phyloP scores from a whole-genome alignment of 2,329 filamentous ascomycete species.

The Aspergillus caelatus region DNA sequence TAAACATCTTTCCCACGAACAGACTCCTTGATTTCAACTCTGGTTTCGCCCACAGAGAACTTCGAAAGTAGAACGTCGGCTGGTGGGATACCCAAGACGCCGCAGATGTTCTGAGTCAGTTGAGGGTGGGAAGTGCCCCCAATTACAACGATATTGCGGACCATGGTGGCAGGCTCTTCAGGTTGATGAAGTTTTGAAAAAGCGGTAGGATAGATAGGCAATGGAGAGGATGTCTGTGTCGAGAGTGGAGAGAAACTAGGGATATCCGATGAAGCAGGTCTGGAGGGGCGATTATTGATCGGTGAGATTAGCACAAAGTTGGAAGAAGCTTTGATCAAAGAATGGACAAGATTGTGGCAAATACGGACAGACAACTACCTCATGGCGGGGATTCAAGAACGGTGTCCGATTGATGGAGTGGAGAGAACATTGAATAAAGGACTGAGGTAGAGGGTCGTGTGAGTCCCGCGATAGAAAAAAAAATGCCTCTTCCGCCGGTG shows the following conservation, averaged over 20 bases:
- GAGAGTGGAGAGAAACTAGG: constrained; percentile 28
- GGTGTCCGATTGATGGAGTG: constrained; percentile 23
- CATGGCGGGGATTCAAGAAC: constrained; percentile 34
- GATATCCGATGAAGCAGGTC: constrained; percentile 32
- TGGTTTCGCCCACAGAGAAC: constrained; percentile 92
- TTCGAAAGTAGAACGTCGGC: constrained; percentile 84
- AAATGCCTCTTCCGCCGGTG: constrained; percentile 37
- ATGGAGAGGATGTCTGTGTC: constrained; percentile 18
- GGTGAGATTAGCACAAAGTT: constrained; percentile 20
- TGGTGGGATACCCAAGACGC: constrained; percentile 81
- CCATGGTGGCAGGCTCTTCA: constrained; percentile 60
- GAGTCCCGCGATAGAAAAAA: constrained; percentile 40
- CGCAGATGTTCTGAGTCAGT: constrained; percentile 84
- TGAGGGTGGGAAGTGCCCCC: constrained; percentile 91
- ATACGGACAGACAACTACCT: constrained; percentile 33
- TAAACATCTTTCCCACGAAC: constrained; percentile 98
- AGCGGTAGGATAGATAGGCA: constrained; percentile 18
- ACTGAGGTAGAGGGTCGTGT: constrained; percentile 33
- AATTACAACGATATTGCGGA: constrained; percentile 91
- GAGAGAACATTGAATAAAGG: constrained; percentile 25
- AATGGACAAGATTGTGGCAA: constrained; percentile 14
- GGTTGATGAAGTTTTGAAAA: constrained; percentile 17
- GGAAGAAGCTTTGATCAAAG: constrained; percentile 5
- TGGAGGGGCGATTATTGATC: constrained; percentile 29
- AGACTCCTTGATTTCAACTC: constrained; percentile 93